Conservation (phyloP, 164 flowering plant genomes). For the Dillenia turbinata region DNA sequence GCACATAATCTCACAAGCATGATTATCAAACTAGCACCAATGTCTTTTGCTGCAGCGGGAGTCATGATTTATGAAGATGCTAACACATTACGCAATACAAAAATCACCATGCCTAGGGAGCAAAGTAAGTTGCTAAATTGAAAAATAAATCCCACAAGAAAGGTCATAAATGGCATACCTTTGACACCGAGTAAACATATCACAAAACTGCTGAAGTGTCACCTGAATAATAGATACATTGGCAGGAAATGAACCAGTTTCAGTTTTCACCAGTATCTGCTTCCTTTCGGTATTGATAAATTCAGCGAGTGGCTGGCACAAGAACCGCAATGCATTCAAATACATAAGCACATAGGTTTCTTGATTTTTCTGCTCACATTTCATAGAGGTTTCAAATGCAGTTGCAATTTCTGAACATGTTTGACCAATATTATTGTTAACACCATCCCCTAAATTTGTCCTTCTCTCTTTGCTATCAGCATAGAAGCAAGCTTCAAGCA, state of each 20-base stretch:
- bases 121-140: not conserved
- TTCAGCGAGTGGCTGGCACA: conserved; percentile 71
- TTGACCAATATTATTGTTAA: conserved; percentile 7
- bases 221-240: conserved; percentile 33
- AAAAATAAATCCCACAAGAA: conserved; percentile 1
- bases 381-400: conserved; percentile 8
- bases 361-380: conserved; percentile 18
- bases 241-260: conserved; percentile 15
- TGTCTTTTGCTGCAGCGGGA: not conserved
- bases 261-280: conserved; percentile 31
- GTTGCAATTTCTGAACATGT: conserved; percentile 5
- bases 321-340: conserved; percentile 54
- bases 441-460: not conserved
- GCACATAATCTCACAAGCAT: too few relatives aligned
- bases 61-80: not conserved
- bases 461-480: conserved; percentile 10
- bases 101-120: not conserved
- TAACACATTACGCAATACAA: not conserved
- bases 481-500: conserved; percentile 24
- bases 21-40: not conserved
- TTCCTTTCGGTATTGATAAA: conserved; percentile 37
- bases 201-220: conserved; percentile 42
- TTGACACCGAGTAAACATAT: conserved; percentile 24
- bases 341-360: conserved; percentile 27
- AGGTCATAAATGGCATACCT: conserved; percentile 28